Percentiles rank a stretch among this genome's conserved stretches.
Evolutionary conservation across 2,329 filamentous ascomycete genomes (phyloP).

Genomic region (Boeremia exigua): DNA sequence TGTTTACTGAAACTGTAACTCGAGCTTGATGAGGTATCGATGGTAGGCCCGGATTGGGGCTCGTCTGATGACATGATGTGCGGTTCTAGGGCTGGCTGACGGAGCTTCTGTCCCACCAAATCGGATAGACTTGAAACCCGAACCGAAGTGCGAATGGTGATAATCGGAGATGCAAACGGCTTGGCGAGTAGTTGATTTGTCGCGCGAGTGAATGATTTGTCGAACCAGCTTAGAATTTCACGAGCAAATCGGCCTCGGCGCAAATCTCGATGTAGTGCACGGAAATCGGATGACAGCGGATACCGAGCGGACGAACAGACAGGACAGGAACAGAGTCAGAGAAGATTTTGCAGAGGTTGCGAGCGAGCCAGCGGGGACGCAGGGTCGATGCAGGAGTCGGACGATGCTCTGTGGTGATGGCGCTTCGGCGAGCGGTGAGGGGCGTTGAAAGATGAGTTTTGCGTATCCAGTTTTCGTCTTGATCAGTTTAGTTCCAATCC

Average conservation of each 20-base stretch:
- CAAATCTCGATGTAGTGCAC: constrained; percentile 18
- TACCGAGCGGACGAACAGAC: constrained; percentile 10
- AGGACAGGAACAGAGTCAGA: constrained; percentile 11
- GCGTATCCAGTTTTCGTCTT: constrained; percentile 1
- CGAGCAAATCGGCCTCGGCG: constrained; percentile 20
- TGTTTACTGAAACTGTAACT: constrained; percentile 15
- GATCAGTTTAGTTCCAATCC: background rate
- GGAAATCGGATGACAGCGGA: constrained; percentile 20
- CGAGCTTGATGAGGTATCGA: constrained; percentile 3
- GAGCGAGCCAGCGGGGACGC: constrained; percentile 16
- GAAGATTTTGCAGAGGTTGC: constrained; percentile 15
- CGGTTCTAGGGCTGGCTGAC: constrained; percentile 20
- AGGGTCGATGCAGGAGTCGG: constrained; percentile 19
- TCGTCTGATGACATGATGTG: constrained; percentile 17
- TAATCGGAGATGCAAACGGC: constrained; percentile 1
- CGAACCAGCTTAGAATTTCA: constrained; percentile 22
- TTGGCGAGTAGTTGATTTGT: constrained; percentile 7
- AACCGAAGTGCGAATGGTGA: constrained; percentile 7
- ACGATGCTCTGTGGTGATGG: constrained; percentile 14
- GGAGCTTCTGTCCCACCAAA: constrained; percentile 3
- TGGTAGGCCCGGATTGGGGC: constrained; percentile 5
- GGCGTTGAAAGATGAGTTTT: constrained; percentile 1
- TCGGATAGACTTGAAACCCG: constrained; percentile 12
- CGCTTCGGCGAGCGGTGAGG: constrained; percentile 21
- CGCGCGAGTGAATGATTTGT: background rate